Conservation (phyloP, 139 green algal genomes). For the Closterium sp. region DNA sequence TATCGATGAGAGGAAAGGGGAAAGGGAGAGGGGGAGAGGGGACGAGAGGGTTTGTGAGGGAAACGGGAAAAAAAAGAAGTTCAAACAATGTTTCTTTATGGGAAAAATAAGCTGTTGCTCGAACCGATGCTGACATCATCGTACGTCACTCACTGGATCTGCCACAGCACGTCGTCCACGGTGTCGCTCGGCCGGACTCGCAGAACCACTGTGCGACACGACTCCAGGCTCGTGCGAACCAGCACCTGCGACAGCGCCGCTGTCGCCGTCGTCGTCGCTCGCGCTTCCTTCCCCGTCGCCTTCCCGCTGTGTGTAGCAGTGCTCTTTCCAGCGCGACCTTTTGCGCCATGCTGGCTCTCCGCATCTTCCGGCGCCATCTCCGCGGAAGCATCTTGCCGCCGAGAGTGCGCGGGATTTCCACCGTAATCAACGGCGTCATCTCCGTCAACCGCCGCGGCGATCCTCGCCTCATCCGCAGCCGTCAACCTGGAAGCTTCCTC, state of each 20-base stretch:
- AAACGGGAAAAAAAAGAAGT: not conserved
- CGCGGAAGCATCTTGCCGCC: no score
- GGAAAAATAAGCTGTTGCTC: no score
- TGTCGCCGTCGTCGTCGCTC: not conserved
- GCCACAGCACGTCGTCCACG: not conserved
- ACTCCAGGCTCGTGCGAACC: not conserved
- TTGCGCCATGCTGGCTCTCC: not conserved
- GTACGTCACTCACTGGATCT: conserved; percentile 1
- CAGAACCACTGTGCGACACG: not conserved
- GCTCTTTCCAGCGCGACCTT: not conserved
- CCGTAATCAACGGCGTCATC: no score
- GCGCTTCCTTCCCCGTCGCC: not conserved
- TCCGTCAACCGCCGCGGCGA: not conserved
- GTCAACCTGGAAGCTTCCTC: not conserved
- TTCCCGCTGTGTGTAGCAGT: not conserved
- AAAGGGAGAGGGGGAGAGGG: not conserved
- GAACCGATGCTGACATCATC: not conserved
- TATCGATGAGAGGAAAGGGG: not conserved
- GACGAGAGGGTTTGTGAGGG: not conserved
- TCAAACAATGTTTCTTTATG: not conserved
- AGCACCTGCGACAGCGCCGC: not conserved
- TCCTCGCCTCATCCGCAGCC: not conserved
- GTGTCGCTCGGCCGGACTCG: not conserved
- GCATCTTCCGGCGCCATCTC: not conserved
- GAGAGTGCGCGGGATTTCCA: no score